A percentile compares a stretch with the other conserved stretches of the same genome.
These are phyloP conservation scores for Suillus subalutaceus DNA, from an alignment of 768 basidiomycete genomes.

Conservation along the genomic window DNA sequence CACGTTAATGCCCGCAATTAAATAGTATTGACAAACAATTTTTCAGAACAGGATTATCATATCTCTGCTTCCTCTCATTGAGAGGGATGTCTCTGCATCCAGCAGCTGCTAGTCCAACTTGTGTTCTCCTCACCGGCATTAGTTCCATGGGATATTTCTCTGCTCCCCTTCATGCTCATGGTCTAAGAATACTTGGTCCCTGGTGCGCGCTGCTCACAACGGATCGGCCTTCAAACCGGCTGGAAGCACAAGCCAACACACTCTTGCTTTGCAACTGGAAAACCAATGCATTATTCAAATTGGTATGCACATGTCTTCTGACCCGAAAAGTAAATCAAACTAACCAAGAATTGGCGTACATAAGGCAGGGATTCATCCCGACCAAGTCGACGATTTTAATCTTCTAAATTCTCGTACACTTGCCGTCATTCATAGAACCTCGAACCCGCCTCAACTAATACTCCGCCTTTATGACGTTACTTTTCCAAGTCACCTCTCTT, in stretches of 20 bases:
- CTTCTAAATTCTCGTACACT: not conserved
- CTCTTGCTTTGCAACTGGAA: not conserved
- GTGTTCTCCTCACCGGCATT: not conserved
- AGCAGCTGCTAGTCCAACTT: not conserved
- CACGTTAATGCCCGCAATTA: not conserved
- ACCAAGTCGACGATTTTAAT: not conserved
- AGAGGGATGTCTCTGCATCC: not conserved
- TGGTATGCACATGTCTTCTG: not conserved
- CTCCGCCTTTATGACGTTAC: not conserved
- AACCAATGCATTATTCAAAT: not conserved
- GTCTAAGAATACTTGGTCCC: not conserved
- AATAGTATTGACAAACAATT: not conserved
- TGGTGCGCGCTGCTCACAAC: not conserved
- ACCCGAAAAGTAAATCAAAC: not conserved
- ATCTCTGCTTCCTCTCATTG: constrained; percentile 3
- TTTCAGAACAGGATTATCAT: not conserved
- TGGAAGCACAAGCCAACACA: not conserved
- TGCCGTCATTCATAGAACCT: not conserved
- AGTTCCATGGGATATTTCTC: not conserved
- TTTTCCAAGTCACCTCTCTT: not conserved
- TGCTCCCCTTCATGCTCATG: not conserved
- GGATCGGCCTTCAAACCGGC: not conserved
- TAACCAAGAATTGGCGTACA: not conserved
- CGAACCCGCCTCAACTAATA: not conserved
- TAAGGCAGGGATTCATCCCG: not conserved